A percentile compares a stretch with the other conserved stretches of the same genome.
phyloP scores from a whole-genome alignment of 441 rosid species.

The Sinapis alba region DNA sequence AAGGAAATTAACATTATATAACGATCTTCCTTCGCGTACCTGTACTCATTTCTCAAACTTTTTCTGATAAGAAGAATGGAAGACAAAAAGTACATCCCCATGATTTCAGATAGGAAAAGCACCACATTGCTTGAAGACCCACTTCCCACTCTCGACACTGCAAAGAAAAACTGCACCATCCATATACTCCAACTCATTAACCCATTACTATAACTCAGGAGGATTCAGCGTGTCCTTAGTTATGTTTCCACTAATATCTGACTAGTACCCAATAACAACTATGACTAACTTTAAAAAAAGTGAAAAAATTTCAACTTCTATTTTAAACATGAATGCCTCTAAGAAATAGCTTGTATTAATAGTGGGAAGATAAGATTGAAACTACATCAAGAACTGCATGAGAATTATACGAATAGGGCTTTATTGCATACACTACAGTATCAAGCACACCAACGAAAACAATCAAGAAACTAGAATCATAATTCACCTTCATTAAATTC shows the following conservation, averaged over 20 bases:
- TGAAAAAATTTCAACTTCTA: background rate
- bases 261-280: background rate
- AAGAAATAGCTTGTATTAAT: background rate
- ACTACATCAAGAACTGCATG: background rate
- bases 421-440: background rate
- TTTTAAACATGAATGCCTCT: too few relatives aligned
- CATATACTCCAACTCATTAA: constrained; percentile 36
- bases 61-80: constrained; percentile 97
- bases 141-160: constrained; percentile 97
- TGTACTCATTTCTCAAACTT: constrained; percentile 95
- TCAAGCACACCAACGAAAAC: background rate
- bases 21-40: constrained; percentile 18
- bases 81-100: constrained; percentile 99
- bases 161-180: constrained; percentile 90
- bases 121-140: constrained; percentile 99
- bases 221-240: background rate
- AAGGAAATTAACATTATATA: too few relatives aligned
- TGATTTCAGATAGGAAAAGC: constrained; percentile 93
- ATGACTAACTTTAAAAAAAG: background rate
- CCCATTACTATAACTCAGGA: background rate
- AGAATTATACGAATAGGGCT: background rate
- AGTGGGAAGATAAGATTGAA: background rate
- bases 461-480: background rate
- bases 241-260: background rate
- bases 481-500: constrained; percentile 93